Evolutionary conservation across 768 basidiomycete genomes (phyloP).

Genomic region (Postia placenta): DNA sequence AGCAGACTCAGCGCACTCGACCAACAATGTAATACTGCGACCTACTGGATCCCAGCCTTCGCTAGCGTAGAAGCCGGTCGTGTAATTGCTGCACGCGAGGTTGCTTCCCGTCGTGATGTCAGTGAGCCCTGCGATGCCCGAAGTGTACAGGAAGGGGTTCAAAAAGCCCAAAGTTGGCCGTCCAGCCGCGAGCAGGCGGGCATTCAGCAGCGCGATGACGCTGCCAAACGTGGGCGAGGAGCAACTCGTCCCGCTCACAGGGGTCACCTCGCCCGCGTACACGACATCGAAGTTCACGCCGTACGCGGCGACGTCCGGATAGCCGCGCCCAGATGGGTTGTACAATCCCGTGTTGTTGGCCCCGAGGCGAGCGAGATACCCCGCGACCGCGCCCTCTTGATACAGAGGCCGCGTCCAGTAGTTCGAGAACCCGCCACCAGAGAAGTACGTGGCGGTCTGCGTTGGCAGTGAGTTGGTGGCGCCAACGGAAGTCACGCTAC

Average conservation of each 20-base stretch:
- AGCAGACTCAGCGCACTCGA: background rate
- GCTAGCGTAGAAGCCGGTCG: constrained; percentile 25
- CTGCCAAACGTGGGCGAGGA: constrained; percentile 28
- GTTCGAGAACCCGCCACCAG: constrained; percentile 36
- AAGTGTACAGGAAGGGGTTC: constrained; percentile 28
- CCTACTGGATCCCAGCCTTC: constrained; percentile 27
- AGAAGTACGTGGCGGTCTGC: constrained; percentile 39
- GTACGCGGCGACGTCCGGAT: constrained; percentile 29
- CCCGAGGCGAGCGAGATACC: constrained; percentile 26
- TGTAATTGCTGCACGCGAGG: constrained; percentile 12
- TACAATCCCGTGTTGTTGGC: constrained; percentile 25
- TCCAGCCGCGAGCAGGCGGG: constrained; percentile 21
- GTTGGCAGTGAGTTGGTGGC: constrained; percentile 43
- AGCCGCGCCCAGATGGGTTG: constrained; percentile 26
- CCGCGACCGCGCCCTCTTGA: constrained; percentile 24
- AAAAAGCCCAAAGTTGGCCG: constrained; percentile 27
- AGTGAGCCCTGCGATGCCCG: constrained; percentile 20
- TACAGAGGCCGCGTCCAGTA: constrained; percentile 30
- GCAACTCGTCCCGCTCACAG: constrained; percentile 26
- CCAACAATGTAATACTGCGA: background rate
- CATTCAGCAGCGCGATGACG: constrained; percentile 29
- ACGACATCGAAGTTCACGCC: constrained; percentile 52
- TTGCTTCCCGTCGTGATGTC: constrained; percentile 28
- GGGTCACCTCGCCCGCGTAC: constrained; percentile 19
- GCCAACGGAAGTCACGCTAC: constrained; percentile 37